Evolutionary conservation across 805 yeast species (phyloP).

Genomic region (Nakazawaea anatomiae): DNA sequence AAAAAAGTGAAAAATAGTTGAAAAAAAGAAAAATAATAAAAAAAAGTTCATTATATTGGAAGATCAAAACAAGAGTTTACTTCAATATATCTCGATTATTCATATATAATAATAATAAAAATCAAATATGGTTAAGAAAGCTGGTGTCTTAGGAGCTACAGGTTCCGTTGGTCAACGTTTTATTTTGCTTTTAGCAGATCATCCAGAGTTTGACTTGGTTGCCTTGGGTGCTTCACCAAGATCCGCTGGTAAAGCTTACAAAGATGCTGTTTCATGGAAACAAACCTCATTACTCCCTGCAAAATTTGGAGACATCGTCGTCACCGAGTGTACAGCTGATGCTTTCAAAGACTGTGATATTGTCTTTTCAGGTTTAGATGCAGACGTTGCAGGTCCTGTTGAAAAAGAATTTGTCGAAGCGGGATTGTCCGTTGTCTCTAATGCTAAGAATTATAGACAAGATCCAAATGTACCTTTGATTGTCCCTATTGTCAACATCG

Average conservation of each 20-base stretch:
- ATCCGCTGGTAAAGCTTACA: constrained; percentile 86
- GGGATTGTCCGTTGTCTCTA: constrained; percentile 83
- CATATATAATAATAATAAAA: no score
- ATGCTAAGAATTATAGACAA: constrained; percentile 95
- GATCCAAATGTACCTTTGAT: constrained; percentile 82
- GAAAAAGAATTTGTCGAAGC: constrained; percentile 79
- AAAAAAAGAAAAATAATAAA: no score
- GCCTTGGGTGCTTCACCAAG: constrained; percentile 90
- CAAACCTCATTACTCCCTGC: constrained; percentile 82
- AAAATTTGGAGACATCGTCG: constrained; percentile 53
- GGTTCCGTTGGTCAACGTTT: constrained; percentile 98
- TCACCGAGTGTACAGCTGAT: constrained; percentile 71
- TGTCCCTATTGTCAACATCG: constrained; percentile 93
- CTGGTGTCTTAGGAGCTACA: constrained; percentile 96
- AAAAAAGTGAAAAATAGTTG: no score
- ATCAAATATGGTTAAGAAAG: constrained; percentile 34
- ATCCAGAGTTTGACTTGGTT: constrained; percentile 82
- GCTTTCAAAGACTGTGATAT: constrained; percentile 85
- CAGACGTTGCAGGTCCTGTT: constrained; percentile 88
- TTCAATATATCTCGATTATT: no score
- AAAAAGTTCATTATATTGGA: no score
- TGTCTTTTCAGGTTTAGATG: constrained; percentile 91
- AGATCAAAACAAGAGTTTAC: no score
- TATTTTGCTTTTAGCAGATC: constrained; percentile 74
- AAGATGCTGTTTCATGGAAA: constrained; percentile 89